Conservation (phyloP, 768 basidiomycete genomes). For the Cystobasidiopsis lactophilus region DNA sequence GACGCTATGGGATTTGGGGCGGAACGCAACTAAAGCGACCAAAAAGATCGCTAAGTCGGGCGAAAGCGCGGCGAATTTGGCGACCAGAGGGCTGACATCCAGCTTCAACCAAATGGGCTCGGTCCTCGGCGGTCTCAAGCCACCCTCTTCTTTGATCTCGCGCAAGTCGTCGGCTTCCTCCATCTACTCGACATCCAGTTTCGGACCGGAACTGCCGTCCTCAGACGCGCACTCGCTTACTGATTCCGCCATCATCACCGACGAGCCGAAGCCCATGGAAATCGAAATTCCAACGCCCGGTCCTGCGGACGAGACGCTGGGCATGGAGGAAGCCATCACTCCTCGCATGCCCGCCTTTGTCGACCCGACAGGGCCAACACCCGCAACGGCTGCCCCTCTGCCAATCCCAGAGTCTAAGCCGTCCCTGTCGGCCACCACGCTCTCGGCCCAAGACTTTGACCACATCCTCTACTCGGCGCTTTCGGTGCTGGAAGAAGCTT, state of each 20-base stretch:
- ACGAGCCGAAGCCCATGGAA: not conserved
- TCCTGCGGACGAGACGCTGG: too few species aligned
- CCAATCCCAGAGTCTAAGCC: not conserved
- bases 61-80: not conserved
- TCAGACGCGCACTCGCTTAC: not conserved
- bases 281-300: not conserved
- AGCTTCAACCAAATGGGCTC: conserved; percentile 4
- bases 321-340: not conserved
- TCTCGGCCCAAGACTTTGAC: conserved; percentile 4
- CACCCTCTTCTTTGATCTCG: not conserved
- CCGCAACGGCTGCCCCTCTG: not conserved
- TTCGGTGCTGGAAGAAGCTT: conserved; percentile 11
- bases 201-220: too few species aligned
- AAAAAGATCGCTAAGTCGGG: conserved; percentile 5
- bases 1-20: conserved; percentile 3
- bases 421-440: not conserved
- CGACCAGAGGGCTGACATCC: conserved; percentile 2
- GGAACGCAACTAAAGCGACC: conserved; percentile 1
- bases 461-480: conserved; percentile 7
- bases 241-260: not conserved
- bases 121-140: conserved; percentile 1
- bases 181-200: not conserved
- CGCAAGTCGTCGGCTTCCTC: not conserved
- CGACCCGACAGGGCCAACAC: too few species aligned
- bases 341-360: not conserved